These are phyloP conservation scores for Candida fluviatilis DNA, from an alignment of 805 yeast genomes.

Conservation along the genomic window DNA sequence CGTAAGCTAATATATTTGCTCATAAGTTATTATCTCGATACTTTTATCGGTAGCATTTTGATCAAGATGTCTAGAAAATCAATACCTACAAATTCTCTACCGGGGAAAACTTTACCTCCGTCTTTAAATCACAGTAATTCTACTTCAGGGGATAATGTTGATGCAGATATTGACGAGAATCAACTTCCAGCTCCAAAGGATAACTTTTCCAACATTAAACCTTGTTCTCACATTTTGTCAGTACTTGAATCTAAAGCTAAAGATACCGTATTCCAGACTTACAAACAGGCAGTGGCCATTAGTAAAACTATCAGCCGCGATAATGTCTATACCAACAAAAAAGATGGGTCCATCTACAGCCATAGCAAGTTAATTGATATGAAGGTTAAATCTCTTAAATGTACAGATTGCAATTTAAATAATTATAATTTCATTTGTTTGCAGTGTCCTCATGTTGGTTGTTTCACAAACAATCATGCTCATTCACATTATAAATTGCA, in stretches of 20 bases:
- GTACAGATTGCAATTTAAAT: conserved; percentile 45
- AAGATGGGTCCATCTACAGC: conserved; percentile 37
- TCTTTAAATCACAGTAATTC: not conserved
- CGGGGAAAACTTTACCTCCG: not conserved
- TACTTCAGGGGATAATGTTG: no score
- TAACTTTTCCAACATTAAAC: conserved; percentile 13
- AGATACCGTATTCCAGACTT: conserved; percentile 47
- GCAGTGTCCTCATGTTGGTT: conserved; percentile 76
- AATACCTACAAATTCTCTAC: not conserved
- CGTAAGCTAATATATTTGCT: no score
- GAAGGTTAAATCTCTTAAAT: conserved; percentile 43
- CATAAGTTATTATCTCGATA: no score
- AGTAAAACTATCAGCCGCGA: conserved; percentile 30
- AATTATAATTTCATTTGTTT: conserved; percentile 56
- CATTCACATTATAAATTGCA: conserved; percentile 27
- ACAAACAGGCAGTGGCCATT: conserved; percentile 48
- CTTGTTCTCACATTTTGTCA: conserved; percentile 48
- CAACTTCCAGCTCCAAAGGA: conserved; percentile 1
- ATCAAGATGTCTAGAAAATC: not conserved
- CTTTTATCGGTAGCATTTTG: not conserved
- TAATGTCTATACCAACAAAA: conserved; percentile 24
- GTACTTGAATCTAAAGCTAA: conserved; percentile 47
- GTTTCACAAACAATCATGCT: conserved; percentile 43
- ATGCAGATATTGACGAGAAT: conserved; percentile 1
- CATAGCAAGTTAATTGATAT: conserved; percentile 34